These are phyloP conservation scores for Moricandia arvensis DNA, from an alignment of 345 rosid species.

Conservation along the genomic window DNA sequence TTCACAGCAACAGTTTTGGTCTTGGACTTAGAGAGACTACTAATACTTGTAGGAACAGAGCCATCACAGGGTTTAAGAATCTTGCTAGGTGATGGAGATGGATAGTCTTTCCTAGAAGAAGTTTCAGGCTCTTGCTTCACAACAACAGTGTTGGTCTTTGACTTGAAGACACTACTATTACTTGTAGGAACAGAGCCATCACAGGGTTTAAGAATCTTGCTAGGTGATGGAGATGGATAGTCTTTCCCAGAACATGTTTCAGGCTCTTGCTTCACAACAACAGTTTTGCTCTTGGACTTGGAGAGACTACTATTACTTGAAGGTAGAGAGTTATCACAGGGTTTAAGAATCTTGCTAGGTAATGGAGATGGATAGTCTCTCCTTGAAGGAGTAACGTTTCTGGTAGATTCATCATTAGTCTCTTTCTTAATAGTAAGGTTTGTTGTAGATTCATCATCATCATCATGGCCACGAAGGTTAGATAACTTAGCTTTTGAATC, in stretches of 20 bases:
- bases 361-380: conserved; percentile 22
- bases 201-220: no score
- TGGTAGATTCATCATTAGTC: conserved; percentile 25
- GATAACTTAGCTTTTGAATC: conserved; percentile 58
- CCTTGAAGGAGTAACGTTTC: conserved; percentile 19
- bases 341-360: conserved; percentile 48
- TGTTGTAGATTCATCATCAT: conserved; percentile 23
- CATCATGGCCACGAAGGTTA: conserved; percentile 48
- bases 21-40: conserved; percentile 34
- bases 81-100: conserved; percentile 41
- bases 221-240: no score
- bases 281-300: conserved; percentile 34
- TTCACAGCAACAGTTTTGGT: conserved; percentile 30
- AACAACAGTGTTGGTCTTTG: no score
- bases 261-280: conserved; percentile 36
- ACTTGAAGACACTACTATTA: no score
- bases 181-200: no score
- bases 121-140: not conserved
- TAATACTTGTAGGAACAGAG: conserved; percentile 35
- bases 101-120: conserved; percentile 14
- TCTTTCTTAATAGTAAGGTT: not conserved
- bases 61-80: conserved; percentile 38
- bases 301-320: conserved; percentile 27
- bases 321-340: conserved; percentile 32
- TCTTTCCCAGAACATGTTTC: conserved; percentile 34